Percentiles rank a stretch among this genome's conserved stretches.
Conservation (phyloP, 2,329 filamentous ascomycete genomes). For the Periconia sp. region DNA sequence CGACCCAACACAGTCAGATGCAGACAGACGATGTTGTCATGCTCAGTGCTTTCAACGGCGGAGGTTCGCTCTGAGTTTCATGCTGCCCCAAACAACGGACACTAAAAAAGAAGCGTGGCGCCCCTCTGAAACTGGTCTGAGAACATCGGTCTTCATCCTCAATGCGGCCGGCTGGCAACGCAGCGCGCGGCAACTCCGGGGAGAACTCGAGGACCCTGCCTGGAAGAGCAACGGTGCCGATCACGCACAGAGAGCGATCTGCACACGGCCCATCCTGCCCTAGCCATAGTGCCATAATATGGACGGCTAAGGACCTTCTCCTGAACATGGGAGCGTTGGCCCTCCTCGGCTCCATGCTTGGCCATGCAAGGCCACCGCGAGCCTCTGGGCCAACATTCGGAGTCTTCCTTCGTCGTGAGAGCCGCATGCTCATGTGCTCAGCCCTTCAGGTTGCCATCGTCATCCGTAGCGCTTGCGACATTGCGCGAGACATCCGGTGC, state of each 20-base stretch:
- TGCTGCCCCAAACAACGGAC: slow-evolving; percentile 9
- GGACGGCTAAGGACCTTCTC: slow-evolving; percentile 11
- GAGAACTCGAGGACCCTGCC: not conserved
- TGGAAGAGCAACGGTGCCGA: slow-evolving; percentile 7
- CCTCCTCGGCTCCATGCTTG: slow-evolving; percentile 6
- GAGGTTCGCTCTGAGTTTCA: slow-evolving; percentile 4
- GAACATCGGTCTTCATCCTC: slow-evolving; percentile 7
- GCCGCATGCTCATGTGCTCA: slow-evolving; percentile 2
- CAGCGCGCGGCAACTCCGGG: slow-evolving; percentile 1
- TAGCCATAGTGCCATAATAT: not conserved
- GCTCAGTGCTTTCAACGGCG: no score
- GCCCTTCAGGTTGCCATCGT: slow-evolving; percentile 2
- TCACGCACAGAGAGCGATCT: slow-evolving; percentile 7
- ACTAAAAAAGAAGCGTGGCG: slow-evolving; percentile 2
- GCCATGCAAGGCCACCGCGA: not conserved
- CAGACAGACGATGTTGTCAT: no score
- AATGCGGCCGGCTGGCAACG: slow-evolving; percentile 4
- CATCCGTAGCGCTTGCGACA: slow-evolving; percentile 33
- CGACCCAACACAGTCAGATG: no score
- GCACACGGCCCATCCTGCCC: not conserved
- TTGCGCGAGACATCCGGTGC: slow-evolving; percentile 31
- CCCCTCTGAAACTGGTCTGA: slow-evolving; percentile 9
- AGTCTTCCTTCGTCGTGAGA: not conserved
- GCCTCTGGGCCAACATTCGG: not conserved
- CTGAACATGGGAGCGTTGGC: slow-evolving; percentile 8